These are phyloP conservation scores for Penicillium sp. DNA, from an alignment of 2,329 filamentous ascomycete genomes.

Conservation along the genomic window DNA sequence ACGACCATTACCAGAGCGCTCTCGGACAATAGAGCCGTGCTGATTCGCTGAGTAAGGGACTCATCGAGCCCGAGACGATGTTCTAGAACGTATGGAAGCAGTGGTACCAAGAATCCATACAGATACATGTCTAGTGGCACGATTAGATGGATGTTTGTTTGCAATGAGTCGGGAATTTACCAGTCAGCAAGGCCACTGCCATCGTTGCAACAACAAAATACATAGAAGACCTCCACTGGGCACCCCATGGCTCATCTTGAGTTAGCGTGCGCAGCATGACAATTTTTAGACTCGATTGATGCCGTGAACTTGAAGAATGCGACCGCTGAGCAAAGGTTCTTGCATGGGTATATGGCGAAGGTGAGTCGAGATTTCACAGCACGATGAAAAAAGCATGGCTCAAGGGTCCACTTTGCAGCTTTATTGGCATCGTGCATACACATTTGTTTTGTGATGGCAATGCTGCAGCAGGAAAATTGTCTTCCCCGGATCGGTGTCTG, in stretches of 20 bases:
- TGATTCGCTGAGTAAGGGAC: slow-evolving; percentile 27
- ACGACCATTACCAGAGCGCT: slow-evolving; percentile 27
- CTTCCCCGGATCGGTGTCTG: too few relatives aligned
- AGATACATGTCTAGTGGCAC: slow-evolving; percentile 28
- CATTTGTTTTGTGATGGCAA: too few relatives aligned
- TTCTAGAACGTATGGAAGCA: slow-evolving; percentile 32
- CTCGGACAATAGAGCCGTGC: slow-evolving; percentile 27
- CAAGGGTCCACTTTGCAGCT: too few relatives aligned
- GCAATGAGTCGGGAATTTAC: slow-evolving; percentile 3
- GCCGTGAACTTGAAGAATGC: too few relatives aligned
- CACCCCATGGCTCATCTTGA: slow-evolving; percentile 13
- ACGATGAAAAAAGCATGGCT: too few relatives aligned
- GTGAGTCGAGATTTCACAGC: too few relatives aligned
- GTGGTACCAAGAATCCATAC: slow-evolving; percentile 34
- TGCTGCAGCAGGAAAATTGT: too few relatives aligned
- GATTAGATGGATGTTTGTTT: neutral
- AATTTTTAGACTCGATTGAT: too few relatives aligned
- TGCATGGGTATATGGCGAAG: too few relatives aligned
- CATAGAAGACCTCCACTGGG: slow-evolving; percentile 26
- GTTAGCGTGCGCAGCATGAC: neutral
- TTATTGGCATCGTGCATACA: too few relatives aligned
- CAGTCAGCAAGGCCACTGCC: slow-evolving; percentile 27
- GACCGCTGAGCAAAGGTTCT: too few relatives aligned
- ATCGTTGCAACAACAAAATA: slow-evolving; percentile 26
- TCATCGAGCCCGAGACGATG: slow-evolving; percentile 26